These are phyloP conservation scores for Hydrangea macrophylla DNA, from an alignment of 148 eudicot genomes.

Conservation along the genomic window DNA sequence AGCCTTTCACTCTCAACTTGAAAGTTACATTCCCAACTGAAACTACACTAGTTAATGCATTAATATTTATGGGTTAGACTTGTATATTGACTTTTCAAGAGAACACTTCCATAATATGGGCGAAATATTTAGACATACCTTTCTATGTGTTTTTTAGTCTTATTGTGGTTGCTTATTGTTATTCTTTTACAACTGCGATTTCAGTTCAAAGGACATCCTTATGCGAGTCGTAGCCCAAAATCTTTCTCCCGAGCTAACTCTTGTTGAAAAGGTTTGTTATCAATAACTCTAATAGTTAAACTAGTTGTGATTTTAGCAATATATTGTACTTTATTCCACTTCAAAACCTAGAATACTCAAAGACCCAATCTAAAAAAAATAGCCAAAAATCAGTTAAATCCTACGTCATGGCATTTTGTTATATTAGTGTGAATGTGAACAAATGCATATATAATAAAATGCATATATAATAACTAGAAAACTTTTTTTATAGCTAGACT, in stretches of 20 bases:
- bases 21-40: not conserved
- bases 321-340: not conserved
- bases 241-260: slow-evolving; percentile 78
- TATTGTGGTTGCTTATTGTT: not conserved
- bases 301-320: not conserved
- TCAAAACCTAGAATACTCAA: too few species aligned
- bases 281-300: not conserved
- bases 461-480: too few species aligned
- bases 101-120: not conserved
- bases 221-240: slow-evolving; percentile 92
- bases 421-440: too few species aligned
- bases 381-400: too few species aligned
- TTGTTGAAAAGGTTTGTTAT: slow-evolving; percentile 77
- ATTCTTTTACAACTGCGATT: slow-evolving; percentile 11
- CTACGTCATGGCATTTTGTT: too few species aligned
- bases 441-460: too few species aligned
- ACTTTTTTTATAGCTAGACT: too few species aligned
- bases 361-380: too few species aligned
- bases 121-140: not conserved
- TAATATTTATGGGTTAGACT: not conserved
- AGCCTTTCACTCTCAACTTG: too few species aligned
- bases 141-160: not conserved
- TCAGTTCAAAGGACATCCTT: slow-evolving; percentile 89
- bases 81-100: too few species aligned
- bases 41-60: not conserved